These are phyloP conservation scores for Apophysomyces trapeziformis DNA, from an alignment of 371 early-diverging fungal species.

Conservation along the genomic window DNA sequence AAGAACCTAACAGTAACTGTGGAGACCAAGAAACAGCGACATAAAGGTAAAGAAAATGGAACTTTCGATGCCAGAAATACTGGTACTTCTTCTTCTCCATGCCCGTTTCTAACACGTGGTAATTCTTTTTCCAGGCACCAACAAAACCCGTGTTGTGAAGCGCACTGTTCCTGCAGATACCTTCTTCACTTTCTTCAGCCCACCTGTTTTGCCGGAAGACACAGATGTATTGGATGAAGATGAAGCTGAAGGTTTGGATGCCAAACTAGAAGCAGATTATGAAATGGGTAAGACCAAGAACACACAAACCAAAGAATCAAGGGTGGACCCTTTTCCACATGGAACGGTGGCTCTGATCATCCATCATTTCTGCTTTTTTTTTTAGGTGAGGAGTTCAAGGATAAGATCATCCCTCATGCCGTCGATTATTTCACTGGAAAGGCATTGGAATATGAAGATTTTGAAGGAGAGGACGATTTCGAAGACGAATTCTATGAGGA, in stretches of 20 bases:
- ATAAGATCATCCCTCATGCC: slow-evolving; percentile 93
- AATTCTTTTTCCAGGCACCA: slow-evolving; percentile 61
- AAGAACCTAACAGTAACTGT: slow-evolving; percentile 90
- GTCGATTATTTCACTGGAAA: slow-evolving; percentile 98
- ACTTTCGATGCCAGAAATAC: neutral
- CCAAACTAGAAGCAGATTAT: slow-evolving; percentile 89
- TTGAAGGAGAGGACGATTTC: slow-evolving; percentile 69
- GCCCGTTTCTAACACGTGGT: no score
- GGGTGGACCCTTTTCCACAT: no score
- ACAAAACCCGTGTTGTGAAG: slow-evolving; percentile 97
- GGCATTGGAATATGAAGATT: slow-evolving; percentile 83
- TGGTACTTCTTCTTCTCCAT: no score
- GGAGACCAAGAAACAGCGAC: slow-evolving; percentile 97
- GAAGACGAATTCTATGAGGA: slow-evolving; percentile 73
- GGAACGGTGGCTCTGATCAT: neutral
- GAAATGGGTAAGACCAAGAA: slow-evolving; percentile 68
- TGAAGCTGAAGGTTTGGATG: slow-evolving; percentile 77
- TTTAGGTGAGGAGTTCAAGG: slow-evolving; percentile 87
- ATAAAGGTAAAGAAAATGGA: slow-evolving; percentile 68
- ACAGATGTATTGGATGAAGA: slow-evolving; percentile 76
- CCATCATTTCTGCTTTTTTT: neutral
- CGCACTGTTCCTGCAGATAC: slow-evolving; percentile 91
- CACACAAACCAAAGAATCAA: no score
- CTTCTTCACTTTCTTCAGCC: slow-evolving; percentile 95
- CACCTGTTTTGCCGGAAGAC: slow-evolving; percentile 76